These are phyloP conservation scores for Thelephora ganbajun DNA, from an alignment of 768 basidiomycete genomes.

Conservation along the genomic window DNA sequence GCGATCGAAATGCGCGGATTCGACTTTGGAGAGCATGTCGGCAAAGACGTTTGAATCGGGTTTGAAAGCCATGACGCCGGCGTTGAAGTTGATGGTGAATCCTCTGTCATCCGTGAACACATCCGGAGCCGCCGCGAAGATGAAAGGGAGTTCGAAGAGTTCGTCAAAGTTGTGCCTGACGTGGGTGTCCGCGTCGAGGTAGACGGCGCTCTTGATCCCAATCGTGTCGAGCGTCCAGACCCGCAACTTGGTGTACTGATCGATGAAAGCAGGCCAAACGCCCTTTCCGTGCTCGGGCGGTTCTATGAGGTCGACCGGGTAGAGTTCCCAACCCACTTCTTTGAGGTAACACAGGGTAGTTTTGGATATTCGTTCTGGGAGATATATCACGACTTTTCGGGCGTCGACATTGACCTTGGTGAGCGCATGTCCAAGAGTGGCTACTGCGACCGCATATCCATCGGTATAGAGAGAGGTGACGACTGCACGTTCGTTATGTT, in stretches of 20 bases:
- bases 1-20: constrained; percentile 17
- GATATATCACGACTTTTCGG: constrained; percentile 18
- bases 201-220: constrained; percentile 20
- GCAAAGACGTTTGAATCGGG: constrained; percentile 18
- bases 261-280: constrained; percentile 20
- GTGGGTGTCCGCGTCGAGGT: constrained; percentile 30
- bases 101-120: constrained; percentile 18
- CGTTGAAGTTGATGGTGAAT: constrained; percentile 25
- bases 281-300: constrained; percentile 26
- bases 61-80: constrained; percentile 23
- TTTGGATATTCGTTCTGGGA: constrained; percentile 22
- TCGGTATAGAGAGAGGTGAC: constrained; percentile 20
- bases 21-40: constrained; percentile 17
- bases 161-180: constrained; percentile 29
- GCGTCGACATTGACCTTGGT: constrained; percentile 18
- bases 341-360: constrained; percentile 25
- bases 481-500: constrained; percentile 12
- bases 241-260: constrained; percentile 30
- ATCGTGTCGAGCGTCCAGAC: constrained; percentile 24
- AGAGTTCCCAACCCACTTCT: constrained; percentile 24
- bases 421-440: constrained; percentile 19
- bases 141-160: constrained; percentile 27
- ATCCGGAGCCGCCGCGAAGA: constrained; percentile 28
- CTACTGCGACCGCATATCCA: constrained; percentile 17
- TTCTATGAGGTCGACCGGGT: constrained; percentile 21